Evolutionary conservation across 2,329 filamentous ascomycete genomes (phyloP).

Genomic region (Cladophialophora carrionii): DNA sequence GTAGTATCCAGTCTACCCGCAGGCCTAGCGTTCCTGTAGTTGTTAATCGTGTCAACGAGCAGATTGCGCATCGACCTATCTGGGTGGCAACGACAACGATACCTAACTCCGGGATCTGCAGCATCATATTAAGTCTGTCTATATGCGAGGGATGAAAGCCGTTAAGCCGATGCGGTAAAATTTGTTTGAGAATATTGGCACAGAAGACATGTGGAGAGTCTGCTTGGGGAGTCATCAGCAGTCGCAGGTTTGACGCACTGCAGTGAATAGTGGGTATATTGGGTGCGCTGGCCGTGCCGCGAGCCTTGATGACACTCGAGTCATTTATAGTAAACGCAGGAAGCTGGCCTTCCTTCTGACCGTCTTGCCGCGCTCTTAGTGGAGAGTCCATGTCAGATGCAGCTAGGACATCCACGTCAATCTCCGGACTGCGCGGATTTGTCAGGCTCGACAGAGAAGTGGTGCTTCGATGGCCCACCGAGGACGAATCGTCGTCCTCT

Average conservation of each 20-base stretch:
- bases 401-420: conserved; percentile 12
- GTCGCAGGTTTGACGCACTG: conserved; percentile 32
- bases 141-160: conserved; percentile 22
- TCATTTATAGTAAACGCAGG: neutral
- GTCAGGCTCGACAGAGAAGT: conserved; percentile 20
- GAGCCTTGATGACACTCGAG: conserved; percentile 2
- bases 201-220: conserved; percentile 36
- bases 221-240: conserved; percentile 34
- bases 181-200: conserved; percentile 36
- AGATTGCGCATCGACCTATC: conserved; percentile 59
- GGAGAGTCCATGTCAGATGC: conserved; percentile 6
- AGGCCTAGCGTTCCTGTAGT: conserved; percentile 50
- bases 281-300: conserved; percentile 19
- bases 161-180: conserved; percentile 29
- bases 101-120: conserved; percentile 62
- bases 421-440: conserved; percentile 15
- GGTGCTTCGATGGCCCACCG: conserved; percentile 14
- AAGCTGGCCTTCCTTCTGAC: neutral
- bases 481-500: conserved; percentile 13
- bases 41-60: conserved; percentile 53
- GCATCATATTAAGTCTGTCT: conserved; percentile 59
- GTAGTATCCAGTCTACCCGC: conserved; percentile 61
- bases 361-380: neutral
- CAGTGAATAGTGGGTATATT: conserved; percentile 37
- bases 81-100: conserved; percentile 62